Conservation (phyloP, 1,139 yeast species). For the Taiozyma sp. region DNA sequence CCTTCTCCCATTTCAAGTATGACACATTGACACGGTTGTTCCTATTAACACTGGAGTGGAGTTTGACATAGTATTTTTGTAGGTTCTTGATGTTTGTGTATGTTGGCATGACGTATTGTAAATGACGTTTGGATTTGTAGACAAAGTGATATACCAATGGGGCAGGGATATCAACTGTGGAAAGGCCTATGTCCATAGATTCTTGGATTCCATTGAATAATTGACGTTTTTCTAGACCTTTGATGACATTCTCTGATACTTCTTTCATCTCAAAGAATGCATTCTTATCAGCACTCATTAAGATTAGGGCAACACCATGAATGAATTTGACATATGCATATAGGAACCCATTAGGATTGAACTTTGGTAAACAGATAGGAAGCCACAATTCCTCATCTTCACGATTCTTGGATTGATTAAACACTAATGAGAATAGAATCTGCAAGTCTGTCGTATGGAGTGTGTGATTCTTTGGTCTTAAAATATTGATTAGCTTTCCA, state of each 20-base stretch:
- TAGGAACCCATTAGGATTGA: slow-evolving; percentile 82
- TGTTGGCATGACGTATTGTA: slow-evolving; percentile 47
- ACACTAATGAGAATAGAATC: slow-evolving; percentile 56
- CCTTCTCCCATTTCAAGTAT: slow-evolving; percentile 33
- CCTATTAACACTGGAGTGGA: slow-evolving; percentile 18
- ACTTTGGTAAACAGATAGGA: slow-evolving; percentile 88
- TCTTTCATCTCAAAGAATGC: slow-evolving; percentile 72
- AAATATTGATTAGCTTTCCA: slow-evolving; percentile 51
- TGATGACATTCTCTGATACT: slow-evolving; percentile 49
- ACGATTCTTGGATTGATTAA: slow-evolving; percentile 34
- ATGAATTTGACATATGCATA: slow-evolving; percentile 73
- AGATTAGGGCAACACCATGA: slow-evolving; percentile 48
- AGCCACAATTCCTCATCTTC: slow-evolving; percentile 80
- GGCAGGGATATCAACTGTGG: slow-evolving; percentile 50
- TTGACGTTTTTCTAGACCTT: slow-evolving; percentile 32
- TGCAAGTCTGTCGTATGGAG: slow-evolving; percentile 69
- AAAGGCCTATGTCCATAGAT: slow-evolving; percentile 38
- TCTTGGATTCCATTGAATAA: slow-evolving; percentile 32
- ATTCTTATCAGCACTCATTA: slow-evolving; percentile 80
- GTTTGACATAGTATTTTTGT: slow-evolving; percentile 18
- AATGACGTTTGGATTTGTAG: slow-evolving; percentile 61
- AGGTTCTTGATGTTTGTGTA: slow-evolving; percentile 16
- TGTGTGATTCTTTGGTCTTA: slow-evolving; percentile 61
- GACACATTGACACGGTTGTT: slow-evolving; percentile 17
- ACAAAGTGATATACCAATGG: slow-evolving; percentile 74